Evolutionary conservation across 1,284 basidiomycete species (phyloP).

Genomic region (Ceratorhiza oryzae-sativae): DNA sequence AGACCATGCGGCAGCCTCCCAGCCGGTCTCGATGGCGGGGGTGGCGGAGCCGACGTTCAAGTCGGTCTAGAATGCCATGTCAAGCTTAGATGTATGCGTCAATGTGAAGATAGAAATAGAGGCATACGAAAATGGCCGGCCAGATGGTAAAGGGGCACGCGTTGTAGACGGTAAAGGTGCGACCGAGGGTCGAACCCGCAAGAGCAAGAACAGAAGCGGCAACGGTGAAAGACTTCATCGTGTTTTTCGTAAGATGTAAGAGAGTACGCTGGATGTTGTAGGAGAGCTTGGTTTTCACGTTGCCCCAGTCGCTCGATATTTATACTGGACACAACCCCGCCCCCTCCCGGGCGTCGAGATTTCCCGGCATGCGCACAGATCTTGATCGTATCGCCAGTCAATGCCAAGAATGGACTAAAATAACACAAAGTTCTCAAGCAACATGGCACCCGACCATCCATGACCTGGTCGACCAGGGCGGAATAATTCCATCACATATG

Average conservation of each 20-base stretch:
- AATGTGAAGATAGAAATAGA: background rate
- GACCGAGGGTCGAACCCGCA: constrained; percentile 48
- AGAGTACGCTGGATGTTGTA: constrained; percentile 3
- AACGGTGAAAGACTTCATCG: constrained; percentile 37
- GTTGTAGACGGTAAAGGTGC: constrained; percentile 55
- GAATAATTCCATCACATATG: background rate
- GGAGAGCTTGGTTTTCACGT: background rate
- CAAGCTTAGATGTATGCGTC: background rate
- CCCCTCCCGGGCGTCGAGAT: background rate
- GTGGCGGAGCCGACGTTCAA: constrained; percentile 41
- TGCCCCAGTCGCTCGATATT: background rate
- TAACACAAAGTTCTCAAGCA: background rate
- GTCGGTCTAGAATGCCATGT: background rate
- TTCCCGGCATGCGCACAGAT: background rate
- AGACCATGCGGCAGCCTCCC: constrained; percentile 50
- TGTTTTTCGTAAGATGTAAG: constrained; percentile 9
- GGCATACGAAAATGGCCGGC: constrained; percentile 48
- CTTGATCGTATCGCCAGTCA: background rate
- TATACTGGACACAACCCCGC: constrained; percentile 2
- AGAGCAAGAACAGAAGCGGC: constrained; percentile 45
- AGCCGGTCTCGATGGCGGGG: constrained; percentile 50
- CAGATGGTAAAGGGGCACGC: constrained; percentile 54
- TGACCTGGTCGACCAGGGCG: background rate
- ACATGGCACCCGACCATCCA: background rate
- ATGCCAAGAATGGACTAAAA: background rate